Evolutionary conservation across 805 yeast genomes (phyloP).

Genomic region (Yamadazyma philogaea): DNA sequence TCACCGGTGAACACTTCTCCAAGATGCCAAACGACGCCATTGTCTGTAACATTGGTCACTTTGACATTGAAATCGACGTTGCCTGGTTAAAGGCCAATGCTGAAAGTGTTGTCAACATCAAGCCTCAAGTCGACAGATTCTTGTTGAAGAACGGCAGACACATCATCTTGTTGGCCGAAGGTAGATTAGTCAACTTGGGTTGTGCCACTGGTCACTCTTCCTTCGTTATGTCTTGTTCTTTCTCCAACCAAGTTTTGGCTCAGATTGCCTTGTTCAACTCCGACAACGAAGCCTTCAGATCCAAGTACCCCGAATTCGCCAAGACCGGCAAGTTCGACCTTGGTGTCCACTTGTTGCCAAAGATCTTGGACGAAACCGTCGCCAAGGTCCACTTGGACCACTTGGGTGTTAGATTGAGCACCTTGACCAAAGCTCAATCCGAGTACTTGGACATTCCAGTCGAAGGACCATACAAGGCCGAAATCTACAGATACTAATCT

Average conservation of each 20-base stretch:
- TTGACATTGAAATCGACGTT: constrained; percentile 98
- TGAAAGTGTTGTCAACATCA: constrained; percentile 89
- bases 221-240: constrained; percentile 98
- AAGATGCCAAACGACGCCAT: constrained; percentile 99
- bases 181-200: constrained; percentile 98
- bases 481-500: constrained; percentile 89
- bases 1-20: constrained; percentile 81
- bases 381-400: constrained; percentile 95
- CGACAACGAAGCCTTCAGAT: constrained; percentile 73
- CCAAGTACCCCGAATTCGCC: constrained; percentile 81
- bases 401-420: constrained; percentile 84
- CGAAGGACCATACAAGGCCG: constrained; percentile 98
- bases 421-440: constrained; percentile 75
- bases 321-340: constrained; percentile 86
- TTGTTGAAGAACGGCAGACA: constrained; percentile 86
- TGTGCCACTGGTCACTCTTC: constrained; percentile 99
- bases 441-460: constrained; percentile 89
- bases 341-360: constrained; percentile 96
- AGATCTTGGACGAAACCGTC: constrained; percentile 97
- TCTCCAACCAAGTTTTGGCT: constrained; percentile 99
- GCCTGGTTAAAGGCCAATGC: constrained; percentile 98
- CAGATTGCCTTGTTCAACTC: constrained; percentile 97
- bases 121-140: constrained; percentile 99
- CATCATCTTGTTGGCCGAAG: constrained; percentile 94
- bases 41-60: constrained; percentile 99